Evolutionary conservation across 2,329 filamentous ascomycete species (phyloP).

Genomic region (Cytospora paraplurivora): DNA sequence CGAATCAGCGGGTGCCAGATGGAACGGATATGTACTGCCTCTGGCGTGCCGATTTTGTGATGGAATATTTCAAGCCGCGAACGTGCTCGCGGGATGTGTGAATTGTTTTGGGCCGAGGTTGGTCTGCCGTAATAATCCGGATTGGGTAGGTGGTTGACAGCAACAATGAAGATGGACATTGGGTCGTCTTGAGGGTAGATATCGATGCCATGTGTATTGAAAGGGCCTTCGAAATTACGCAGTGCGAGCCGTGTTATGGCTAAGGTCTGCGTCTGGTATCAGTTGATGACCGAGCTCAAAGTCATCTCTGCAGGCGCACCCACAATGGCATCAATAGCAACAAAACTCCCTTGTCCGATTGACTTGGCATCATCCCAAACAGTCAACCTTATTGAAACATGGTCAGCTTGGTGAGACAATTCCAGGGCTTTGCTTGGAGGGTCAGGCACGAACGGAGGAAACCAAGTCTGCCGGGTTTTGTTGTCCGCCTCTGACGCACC

Average conservation of each 20-base stretch:
- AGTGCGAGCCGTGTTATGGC: not conserved
- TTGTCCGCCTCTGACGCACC: not conserved
- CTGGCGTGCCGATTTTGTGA: conserved; percentile 48
- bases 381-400: not conserved
- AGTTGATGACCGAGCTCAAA: not conserved
- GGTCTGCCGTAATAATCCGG: not conserved
- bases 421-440: not conserved
- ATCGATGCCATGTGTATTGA: conserved; percentile 6
- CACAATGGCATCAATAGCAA: not conserved
- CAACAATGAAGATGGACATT: not conserved
- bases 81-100: conserved; percentile 41
- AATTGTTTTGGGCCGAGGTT: not conserved
- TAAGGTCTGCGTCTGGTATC: not conserved
- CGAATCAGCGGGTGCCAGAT: conserved; percentile 54
- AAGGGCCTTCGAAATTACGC: not conserved
- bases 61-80: conserved; percentile 62
- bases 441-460: conserved; percentile 2
- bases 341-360: not conserved
- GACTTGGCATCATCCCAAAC: not conserved
- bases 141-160: not conserved
- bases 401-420: not conserved
- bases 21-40: conserved; percentile 51
- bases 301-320: not conserved
- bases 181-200: not conserved
- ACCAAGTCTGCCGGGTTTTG: not conserved